phyloP scores from a whole-genome alignment of 768 basidiomycete genomes.

The Lentinus brumalis region DNA sequence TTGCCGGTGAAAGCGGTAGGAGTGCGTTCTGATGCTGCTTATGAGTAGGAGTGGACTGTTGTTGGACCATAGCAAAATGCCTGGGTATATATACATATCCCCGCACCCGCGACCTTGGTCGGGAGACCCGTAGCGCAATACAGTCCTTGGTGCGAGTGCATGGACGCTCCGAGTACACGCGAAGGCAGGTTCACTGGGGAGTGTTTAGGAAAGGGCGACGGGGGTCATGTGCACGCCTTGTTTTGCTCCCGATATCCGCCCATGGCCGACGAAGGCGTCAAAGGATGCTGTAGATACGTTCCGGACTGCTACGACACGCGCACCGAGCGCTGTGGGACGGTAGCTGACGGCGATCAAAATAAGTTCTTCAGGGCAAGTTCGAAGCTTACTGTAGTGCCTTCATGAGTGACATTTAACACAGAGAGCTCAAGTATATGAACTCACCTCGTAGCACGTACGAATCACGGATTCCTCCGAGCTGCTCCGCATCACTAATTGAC shows the following conservation, averaged over 20 bases:
- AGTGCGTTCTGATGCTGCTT: not conserved
- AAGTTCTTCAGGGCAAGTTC: not conserved
- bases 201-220: not conserved
- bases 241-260: not conserved
- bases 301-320: not conserved
- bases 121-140: not conserved
- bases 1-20: not conserved
- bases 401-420: not conserved
- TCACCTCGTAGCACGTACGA: no score
- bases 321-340: not conserved
- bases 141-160: not conserved
- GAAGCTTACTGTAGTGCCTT: not conserved
- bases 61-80: no score
- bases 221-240: not conserved
- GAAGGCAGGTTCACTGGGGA: not conserved
- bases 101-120: no score
- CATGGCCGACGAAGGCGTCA: not conserved
- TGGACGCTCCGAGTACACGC: slow-evolving; percentile 3
- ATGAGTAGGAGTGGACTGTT: no score
- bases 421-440: no score
- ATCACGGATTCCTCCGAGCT: no score
- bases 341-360: not conserved
- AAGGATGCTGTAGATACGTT: no score
- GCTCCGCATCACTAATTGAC: no score
- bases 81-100: no score